These are phyloP conservation scores for Lasiosphaeris hirsuta DNA, from an alignment of 495 filamentous ascomycete species.

Conservation along the genomic window DNA sequence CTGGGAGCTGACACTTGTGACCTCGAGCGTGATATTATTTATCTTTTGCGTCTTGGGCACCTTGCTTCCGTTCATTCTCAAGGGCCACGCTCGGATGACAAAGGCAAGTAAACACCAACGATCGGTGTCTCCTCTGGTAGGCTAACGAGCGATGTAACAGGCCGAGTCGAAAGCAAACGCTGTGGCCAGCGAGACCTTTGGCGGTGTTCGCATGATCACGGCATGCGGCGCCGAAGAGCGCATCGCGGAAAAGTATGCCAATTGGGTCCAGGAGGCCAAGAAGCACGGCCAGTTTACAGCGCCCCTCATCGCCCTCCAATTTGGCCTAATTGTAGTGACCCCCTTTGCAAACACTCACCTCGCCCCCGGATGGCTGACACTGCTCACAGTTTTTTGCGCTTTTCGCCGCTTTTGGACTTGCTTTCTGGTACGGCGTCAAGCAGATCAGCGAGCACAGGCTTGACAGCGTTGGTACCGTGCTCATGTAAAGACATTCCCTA, in stretches of 20 bases:
- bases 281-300: constrained; percentile 43
- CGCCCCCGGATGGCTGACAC: too few species aligned
- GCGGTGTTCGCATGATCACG: constrained; percentile 51
- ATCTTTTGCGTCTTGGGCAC: constrained; percentile 40
- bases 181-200: constrained; percentile 52
- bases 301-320: constrained; percentile 38
- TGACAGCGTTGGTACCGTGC: constrained; percentile 30
- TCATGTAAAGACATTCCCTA: constrained; percentile 13
- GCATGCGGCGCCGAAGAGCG: constrained; percentile 56
- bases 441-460: constrained; percentile 4
- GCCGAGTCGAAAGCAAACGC: constrained; percentile 51
- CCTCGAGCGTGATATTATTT: constrained; percentile 43
- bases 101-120: too few species aligned
- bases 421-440: constrained; percentile 32
- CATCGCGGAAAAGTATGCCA: constrained; percentile 44
- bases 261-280: constrained; percentile 52
- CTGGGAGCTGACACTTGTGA: constrained; percentile 47
- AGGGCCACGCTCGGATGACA: constrained; percentile 28
- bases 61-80: constrained; percentile 43
- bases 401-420: constrained; percentile 34
- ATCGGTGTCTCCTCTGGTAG: background rate
- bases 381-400: constrained; percentile 24
- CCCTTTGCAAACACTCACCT: background rate
- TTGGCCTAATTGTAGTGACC: constrained; percentile 19
- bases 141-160: too few species aligned